Percentiles rank a stretch among this genome's conserved stretches.
Evolutionary conservation across 768 basidiomycete genomes (phyloP).

Genomic region (Russula griseocarnosa): DNA sequence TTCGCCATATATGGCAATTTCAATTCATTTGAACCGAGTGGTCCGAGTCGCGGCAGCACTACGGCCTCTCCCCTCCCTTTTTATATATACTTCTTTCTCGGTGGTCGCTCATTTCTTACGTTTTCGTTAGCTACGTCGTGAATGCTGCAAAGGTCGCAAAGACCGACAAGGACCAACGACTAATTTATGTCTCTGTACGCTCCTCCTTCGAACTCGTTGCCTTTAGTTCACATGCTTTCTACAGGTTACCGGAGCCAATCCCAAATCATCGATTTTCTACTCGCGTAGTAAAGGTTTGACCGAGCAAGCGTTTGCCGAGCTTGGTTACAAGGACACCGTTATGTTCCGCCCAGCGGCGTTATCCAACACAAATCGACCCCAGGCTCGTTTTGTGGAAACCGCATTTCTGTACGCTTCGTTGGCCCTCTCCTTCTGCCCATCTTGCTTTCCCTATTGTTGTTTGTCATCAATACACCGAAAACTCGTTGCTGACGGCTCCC

Average conservation of each 20-base stretch:
- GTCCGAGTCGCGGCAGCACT: no score
- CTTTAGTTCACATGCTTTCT: background rate
- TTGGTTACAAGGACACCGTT: slow-evolving; percentile 70
- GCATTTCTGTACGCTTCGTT: slow-evolving; percentile 1
- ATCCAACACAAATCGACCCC: slow-evolving; percentile 6
- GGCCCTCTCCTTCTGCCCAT: background rate
- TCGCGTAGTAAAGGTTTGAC: slow-evolving; percentile 67
- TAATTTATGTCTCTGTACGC: slow-evolving; percentile 67
- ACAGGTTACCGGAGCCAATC: slow-evolving; percentile 48
- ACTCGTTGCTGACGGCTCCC: background rate
- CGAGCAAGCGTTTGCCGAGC: slow-evolving; percentile 57
- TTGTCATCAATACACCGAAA: background rate
- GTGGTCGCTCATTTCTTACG: background rate
- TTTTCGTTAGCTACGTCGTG: slow-evolving; percentile 57
- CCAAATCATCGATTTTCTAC: slow-evolving; percentile 52
- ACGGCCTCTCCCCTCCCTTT: no score
- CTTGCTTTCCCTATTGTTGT: background rate
- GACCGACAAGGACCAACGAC: slow-evolving; percentile 46
- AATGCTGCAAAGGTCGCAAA: slow-evolving; percentile 62
- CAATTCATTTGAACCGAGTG: no score
- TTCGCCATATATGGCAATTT: no score
- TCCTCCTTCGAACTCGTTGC: no score
- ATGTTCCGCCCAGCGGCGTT: slow-evolving; percentile 64
- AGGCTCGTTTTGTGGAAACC: background rate
- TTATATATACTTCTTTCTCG: background rate